Evolutionary conservation across 1,139 yeast species (phyloP).

Genomic region (Yamadazyma oceani): DNA sequence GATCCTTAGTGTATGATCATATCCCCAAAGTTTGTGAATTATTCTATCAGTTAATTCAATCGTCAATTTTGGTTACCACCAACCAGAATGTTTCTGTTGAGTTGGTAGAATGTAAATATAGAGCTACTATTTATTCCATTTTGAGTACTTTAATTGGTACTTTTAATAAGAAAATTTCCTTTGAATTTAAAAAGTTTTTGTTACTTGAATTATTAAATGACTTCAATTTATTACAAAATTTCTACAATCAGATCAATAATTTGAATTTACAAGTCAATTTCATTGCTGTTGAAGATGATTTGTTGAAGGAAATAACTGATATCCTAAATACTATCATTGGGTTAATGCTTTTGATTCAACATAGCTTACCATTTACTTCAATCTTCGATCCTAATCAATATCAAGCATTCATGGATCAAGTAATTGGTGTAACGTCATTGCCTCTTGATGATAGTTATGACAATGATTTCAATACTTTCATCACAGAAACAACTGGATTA

Average conservation of each 20-base stretch:
- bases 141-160: constrained; percentile 30
- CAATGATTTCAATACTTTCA: constrained; percentile 65
- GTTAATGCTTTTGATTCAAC: constrained; percentile 23
- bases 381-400: constrained; percentile 10
- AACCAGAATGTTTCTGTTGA: constrained; percentile 13
- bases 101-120: constrained; percentile 24
- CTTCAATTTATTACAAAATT: constrained; percentile 9
- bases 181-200: constrained; percentile 17
- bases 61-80: constrained; percentile 19
- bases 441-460: constrained; percentile 34
- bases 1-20: constrained; percentile 30
- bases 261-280: constrained; percentile 5
- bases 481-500: constrained; percentile 72
- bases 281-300: constrained; percentile 8
- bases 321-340: constrained; percentile 11
- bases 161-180: constrained; percentile 31
- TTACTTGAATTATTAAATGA: constrained; percentile 11
- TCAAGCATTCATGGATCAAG: constrained; percentile 20
- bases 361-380: constrained; percentile 20
- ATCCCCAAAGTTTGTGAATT: constrained; percentile 21
- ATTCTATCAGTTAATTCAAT: constrained; percentile 20
- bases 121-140: constrained; percentile 31
- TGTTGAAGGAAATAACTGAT: constrained; percentile 11
- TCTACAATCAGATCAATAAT: constrained; percentile 10
- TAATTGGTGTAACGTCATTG: constrained; percentile 26